Conservation (phyloP, 208 protist species). For the Leptomonas pyrrhocoris region DNA sequence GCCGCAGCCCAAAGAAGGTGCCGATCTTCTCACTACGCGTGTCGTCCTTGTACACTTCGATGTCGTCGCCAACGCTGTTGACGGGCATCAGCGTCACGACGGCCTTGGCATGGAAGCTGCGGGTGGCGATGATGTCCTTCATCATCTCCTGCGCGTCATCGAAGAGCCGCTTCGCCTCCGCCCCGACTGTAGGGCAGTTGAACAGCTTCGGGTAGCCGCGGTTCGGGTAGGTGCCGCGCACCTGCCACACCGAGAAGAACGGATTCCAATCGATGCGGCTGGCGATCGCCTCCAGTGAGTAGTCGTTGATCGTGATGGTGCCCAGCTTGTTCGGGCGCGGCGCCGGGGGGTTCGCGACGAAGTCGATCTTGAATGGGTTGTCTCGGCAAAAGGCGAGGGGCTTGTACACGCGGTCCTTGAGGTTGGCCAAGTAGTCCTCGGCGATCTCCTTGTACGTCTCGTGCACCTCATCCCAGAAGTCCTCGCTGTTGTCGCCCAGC, state of each 20-base stretch:
- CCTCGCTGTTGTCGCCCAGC: slow-evolving; percentile 53
- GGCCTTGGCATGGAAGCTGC: slow-evolving; percentile 73
- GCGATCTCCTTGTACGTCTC: slow-evolving; percentile 92
- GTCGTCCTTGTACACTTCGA: slow-evolving; percentile 88
- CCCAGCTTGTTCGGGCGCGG: slow-evolving; percentile 72
- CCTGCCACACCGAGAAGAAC: slow-evolving; percentile 94
- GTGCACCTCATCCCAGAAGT: slow-evolving; percentile 87
- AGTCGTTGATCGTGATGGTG: slow-evolving; percentile 77
- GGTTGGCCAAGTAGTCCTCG: slow-evolving; percentile 92
- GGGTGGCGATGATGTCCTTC: slow-evolving; percentile 81
- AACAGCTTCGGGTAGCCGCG: slow-evolving; percentile 97
- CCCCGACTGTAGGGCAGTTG: slow-evolving; percentile 94
- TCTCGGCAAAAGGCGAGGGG: slow-evolving; percentile 71
- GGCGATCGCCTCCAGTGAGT: slow-evolving; percentile 81
- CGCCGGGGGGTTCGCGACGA: slow-evolving; percentile 49
- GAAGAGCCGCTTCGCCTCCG: slow-evolving; percentile 93
- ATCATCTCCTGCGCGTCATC: slow-evolving; percentile 92
- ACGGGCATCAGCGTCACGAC: slow-evolving; percentile 92
- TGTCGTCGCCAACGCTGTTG: slow-evolving; percentile 93
- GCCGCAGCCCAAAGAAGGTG: slow-evolving; percentile 88
- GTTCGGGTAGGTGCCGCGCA: slow-evolving; percentile 96
- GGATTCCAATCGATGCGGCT: slow-evolving; percentile 97
- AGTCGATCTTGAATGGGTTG: slow-evolving; percentile 75
- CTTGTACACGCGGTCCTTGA: slow-evolving; percentile 91
- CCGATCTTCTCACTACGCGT: slow-evolving; percentile 37